Evolutionary conservation across 208 protist genomes (phyloP).

Genomic region (Chromosphaera perkinsii): DNA sequence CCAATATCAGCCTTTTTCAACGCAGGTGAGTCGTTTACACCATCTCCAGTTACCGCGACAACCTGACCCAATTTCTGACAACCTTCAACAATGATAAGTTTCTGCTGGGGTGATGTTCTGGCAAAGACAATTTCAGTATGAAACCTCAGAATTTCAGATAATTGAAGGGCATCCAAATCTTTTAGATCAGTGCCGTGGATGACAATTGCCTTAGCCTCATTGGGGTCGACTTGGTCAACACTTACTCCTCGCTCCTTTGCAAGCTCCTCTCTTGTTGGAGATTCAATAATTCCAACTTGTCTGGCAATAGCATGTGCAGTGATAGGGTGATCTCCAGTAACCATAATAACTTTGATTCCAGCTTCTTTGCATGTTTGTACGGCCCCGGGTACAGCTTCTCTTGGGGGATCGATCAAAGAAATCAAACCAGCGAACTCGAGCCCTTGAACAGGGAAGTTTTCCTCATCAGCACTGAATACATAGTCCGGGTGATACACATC

Average conservation of each 20-base stretch:
- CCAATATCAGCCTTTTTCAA: slow-evolving; percentile 79
- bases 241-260: not conserved
- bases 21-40: slow-evolving; percentile 72
- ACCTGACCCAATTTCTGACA: slow-evolving; percentile 50
- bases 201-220: slow-evolving; percentile 28
- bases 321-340: slow-evolving; percentile 88
- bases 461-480: slow-evolving; percentile 8
- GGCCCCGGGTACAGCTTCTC: slow-evolving; percentile 47
- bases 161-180: not conserved
- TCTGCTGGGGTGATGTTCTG: slow-evolving; percentile 71
- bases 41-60: slow-evolving; percentile 67
- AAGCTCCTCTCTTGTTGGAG: not conserved
- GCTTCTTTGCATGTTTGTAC: slow-evolving; percentile 61
- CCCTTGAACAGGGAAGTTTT: slow-evolving; percentile 35
- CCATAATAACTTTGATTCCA: slow-evolving; percentile 81
- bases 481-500: slow-evolving; percentile 1
- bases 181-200: not conserved
- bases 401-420: slow-evolving; percentile 74
- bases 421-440: slow-evolving; percentile 70
- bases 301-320: slow-evolving; percentile 87
- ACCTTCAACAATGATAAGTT: slow-evolving; percentile 63
- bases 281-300: slow-evolving; percentile 77
- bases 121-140: slow-evolving; percentile 71
- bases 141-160: not conserved
- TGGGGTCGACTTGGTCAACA: not conserved